Evolutionary conservation across 2,329 filamentous ascomycete species (phyloP).

Genomic region (Ceratocystis colombiana): DNA sequence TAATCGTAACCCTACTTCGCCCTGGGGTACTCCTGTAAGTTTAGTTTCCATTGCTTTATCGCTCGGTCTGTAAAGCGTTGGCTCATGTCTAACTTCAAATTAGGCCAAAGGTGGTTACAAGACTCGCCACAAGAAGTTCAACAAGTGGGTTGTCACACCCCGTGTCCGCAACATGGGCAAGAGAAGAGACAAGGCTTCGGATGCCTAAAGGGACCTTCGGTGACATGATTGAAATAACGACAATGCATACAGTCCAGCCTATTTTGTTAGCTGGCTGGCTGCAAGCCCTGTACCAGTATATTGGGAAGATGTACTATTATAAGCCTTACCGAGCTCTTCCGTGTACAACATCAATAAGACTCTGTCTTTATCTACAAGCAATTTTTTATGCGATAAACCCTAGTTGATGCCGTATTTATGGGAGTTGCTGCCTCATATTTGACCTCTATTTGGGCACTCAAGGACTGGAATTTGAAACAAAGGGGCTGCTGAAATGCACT

Average conservation of each 20-base stretch:
- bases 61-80: neutral
- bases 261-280: neutral
- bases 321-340: constrained; percentile 13
- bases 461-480: constrained; percentile 8
- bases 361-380: neutral
- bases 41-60: constrained; percentile 15
- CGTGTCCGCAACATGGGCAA: constrained; percentile 85
- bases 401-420: neutral
- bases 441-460: neutral
- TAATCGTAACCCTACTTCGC: constrained; percentile 87
- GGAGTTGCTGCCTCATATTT: neutral
- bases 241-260: neutral
- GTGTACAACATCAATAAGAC: constrained; percentile 23
- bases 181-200: constrained; percentile 53
- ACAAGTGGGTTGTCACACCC: constrained; percentile 80
- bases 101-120: constrained; percentile 81
- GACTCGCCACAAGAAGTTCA: constrained; percentile 81
- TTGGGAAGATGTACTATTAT: constrained; percentile 13
- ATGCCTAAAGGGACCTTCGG: constrained; percentile 15
- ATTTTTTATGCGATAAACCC: neutral
- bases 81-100: constrained; percentile 30
- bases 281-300: constrained; percentile 24
- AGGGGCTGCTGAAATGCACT: constrained; percentile 8
- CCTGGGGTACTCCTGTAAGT: constrained; percentile 91
- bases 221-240: neutral